A percentile compares a stretch with the other conserved stretches of the same genome.
Conservation (phyloP, 2,329 filamentous ascomycete genomes). For the Epichloe typhina region DNA sequence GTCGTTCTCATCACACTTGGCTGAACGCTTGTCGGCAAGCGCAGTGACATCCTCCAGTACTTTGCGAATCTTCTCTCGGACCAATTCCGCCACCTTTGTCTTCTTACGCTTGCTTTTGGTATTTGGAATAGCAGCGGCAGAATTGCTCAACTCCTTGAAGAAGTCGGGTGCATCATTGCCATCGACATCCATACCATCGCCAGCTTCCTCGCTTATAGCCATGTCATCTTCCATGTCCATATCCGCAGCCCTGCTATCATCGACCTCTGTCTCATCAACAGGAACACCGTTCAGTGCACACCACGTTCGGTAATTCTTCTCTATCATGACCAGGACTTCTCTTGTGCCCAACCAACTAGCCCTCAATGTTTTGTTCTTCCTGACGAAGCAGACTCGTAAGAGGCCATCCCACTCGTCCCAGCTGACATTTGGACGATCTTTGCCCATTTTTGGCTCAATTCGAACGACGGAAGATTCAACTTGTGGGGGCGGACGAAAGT, state of each 20-base stretch:
- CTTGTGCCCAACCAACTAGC: slow-evolving; percentile 70
- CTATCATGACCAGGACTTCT: slow-evolving; percentile 69
- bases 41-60: slow-evolving; percentile 72
- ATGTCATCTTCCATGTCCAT: slow-evolving; percentile 23
- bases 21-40: slow-evolving; percentile 66
- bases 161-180: slow-evolving; percentile 69
- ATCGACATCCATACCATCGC: slow-evolving; percentile 40
- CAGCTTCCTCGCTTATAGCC: slow-evolving; percentile 7
- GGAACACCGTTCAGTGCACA: slow-evolving; percentile 75
- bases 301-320: slow-evolving; percentile 79
- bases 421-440: slow-evolving; percentile 66
- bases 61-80: slow-evolving; percentile 76
- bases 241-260: slow-evolving; percentile 28
- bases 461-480: slow-evolving; percentile 87
- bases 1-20: slow-evolving; percentile 85
- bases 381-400: slow-evolving; percentile 53
- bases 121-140: slow-evolving; percentile 30
- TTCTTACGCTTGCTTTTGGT: slow-evolving; percentile 61
- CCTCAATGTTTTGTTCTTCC: slow-evolving; percentile 84
- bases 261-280: slow-evolving; percentile 53
- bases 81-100: slow-evolving; percentile 66
- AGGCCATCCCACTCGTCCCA: slow-evolving; percentile 95
- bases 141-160: slow-evolving; percentile 53
- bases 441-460: slow-evolving; percentile 73
- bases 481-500: slow-evolving; percentile 88